Conservation (phyloP, 257 asterid species). For the Scutellaria minor region DNA sequence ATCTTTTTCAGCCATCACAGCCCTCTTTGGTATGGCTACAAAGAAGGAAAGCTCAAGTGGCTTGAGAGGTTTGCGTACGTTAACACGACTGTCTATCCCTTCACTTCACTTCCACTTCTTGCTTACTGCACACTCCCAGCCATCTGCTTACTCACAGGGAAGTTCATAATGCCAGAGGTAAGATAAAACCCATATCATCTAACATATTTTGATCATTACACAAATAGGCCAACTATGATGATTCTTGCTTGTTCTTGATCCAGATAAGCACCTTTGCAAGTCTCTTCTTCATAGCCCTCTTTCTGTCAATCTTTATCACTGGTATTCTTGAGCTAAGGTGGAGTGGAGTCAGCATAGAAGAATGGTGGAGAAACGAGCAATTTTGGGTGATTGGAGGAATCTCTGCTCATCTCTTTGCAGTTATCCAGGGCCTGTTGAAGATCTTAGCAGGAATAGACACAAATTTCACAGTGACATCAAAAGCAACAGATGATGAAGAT, state of each 20-base stretch:
- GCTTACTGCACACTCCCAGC: conserved; percentile 95
- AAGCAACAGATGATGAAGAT: conserved; percentile 77
- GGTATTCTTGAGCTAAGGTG: conserved; percentile 90
- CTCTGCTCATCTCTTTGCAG: conserved; percentile 91
- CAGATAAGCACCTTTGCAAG: conserved; percentile 95
- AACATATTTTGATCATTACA: background rate
- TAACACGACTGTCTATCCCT: conserved; percentile 86
- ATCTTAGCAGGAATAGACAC: conserved; percentile 89
- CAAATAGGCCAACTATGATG: background rate
- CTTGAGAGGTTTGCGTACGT: conserved; percentile 83
- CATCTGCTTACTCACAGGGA: conserved; percentile 86
- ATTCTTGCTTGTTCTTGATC: conserved; percentile 23
- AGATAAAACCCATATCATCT: conserved; percentile 6
- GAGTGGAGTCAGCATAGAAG: conserved; percentile 97
- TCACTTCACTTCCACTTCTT: conserved; percentile 87
- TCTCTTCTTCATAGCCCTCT: conserved; percentile 88
- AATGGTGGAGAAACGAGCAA: conserved; percentile 98
- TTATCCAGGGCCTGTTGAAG: conserved; percentile 79
- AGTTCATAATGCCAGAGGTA: conserved; percentile 97
- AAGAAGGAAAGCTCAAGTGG: conserved; percentile 89
- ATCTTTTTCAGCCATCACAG: conserved; percentile 91
- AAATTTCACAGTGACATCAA: conserved; percentile 89
- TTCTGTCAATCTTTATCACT: conserved; percentile 79
- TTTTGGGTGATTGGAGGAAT: conserved; percentile 98
- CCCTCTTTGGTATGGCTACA: conserved; percentile 81